Percentiles rank a stretch among this genome's conserved stretches.
phyloP scores from a whole-genome alignment of 108 stramenopile species.

The Schizochytrium sp. region DNA sequence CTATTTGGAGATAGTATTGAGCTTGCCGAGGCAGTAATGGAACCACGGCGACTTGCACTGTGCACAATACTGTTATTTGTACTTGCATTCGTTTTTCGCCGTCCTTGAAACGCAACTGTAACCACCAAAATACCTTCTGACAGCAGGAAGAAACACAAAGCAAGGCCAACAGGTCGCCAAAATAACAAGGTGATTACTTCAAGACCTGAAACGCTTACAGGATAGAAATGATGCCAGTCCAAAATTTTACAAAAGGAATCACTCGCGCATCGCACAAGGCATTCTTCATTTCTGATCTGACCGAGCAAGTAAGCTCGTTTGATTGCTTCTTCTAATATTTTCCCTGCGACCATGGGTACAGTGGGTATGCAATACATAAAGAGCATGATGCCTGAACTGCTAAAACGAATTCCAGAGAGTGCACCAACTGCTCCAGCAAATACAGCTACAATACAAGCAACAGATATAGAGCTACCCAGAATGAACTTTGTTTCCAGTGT shows the following conservation, averaged over 20 bases:
- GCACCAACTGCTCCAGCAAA: neutral
- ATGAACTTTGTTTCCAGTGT: neutral
- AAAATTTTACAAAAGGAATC: neutral
- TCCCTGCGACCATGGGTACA: neutral
- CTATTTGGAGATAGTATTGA: neutral
- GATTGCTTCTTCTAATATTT: neutral
- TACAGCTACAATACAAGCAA: neutral
- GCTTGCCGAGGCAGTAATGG: neutral
- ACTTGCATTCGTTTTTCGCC: neutral
- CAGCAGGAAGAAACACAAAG: neutral
- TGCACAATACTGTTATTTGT: constrained; percentile 14
- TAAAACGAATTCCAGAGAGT: neutral
- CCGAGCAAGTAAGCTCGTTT: neutral
- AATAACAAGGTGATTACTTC: neutral
- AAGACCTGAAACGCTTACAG: neutral
- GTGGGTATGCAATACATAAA: neutral
- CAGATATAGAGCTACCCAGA: neutral
- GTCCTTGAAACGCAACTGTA: neutral
- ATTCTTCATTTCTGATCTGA: neutral
- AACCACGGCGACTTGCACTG: neutral
- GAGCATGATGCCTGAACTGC: neutral
- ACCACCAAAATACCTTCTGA: neutral
- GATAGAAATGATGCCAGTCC: neutral
- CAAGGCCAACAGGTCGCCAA: neutral
- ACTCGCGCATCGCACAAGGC: neutral